Evolutionary conservation across 371 early-diverging fungal species (phyloP).

Genomic region (Rhizopus delemar): DNA sequence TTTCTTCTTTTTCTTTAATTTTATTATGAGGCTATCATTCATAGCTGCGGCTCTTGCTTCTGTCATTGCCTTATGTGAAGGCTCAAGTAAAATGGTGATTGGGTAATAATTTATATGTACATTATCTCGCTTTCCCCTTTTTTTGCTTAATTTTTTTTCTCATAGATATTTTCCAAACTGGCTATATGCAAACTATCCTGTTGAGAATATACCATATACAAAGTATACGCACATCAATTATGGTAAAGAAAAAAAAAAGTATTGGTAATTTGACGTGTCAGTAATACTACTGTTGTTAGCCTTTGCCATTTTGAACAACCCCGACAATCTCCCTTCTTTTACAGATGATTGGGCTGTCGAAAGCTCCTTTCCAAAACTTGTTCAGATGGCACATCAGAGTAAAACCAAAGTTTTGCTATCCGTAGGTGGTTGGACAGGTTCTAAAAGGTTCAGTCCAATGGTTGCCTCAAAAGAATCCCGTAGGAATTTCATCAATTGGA

Average conservation of each 20-base stretch:
- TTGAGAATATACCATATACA: constrained; percentile 43
- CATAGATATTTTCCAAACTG: constrained; percentile 63
- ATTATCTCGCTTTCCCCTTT: not conserved
- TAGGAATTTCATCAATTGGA: constrained; percentile 60
- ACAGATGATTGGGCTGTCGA: constrained; percentile 52
- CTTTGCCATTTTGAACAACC: constrained; percentile 41
- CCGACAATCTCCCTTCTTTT: constrained; percentile 43
- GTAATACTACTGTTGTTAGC: constrained; percentile 24
- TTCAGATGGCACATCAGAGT: constrained; percentile 51
- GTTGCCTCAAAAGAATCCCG: constrained; percentile 44
- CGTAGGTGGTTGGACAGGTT: constrained; percentile 83
- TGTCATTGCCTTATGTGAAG: constrained; percentile 30
- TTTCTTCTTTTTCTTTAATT: not conserved
- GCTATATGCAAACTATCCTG: constrained; percentile 55
- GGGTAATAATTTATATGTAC: constrained; percentile 22
- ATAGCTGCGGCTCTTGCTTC: constrained; percentile 24
- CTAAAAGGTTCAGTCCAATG: constrained; percentile 63
- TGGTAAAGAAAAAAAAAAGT: constrained; percentile 29
- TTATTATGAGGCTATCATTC: constrained; percentile 21
- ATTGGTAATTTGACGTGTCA: constrained; percentile 11
- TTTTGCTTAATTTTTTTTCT: constrained; percentile 12
- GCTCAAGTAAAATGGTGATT: constrained; percentile 33
- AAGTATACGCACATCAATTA: constrained; percentile 70
- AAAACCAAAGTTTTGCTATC: constrained; percentile 70
- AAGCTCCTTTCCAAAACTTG: constrained; percentile 43